Conservation (phyloP, 495 filamentous ascomycete genomes). For the Neurospora intermedia region DNA sequence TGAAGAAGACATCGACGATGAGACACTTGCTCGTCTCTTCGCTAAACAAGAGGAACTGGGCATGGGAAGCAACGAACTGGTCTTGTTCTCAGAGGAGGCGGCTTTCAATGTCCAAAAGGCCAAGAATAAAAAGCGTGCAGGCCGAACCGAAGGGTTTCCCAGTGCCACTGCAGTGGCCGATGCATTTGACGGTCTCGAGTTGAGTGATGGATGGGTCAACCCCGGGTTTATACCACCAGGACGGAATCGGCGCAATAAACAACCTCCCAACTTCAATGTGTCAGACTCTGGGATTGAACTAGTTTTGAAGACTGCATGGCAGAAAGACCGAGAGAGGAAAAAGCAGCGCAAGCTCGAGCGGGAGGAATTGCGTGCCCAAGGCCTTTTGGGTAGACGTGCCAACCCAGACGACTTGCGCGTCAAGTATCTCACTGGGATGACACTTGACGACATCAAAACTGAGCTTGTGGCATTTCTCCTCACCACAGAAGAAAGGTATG, state of each 20-base stretch:
- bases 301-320: conserved; percentile 51
- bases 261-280: conserved; percentile 40
- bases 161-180: conserved; percentile 56
- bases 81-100: conserved; percentile 38
- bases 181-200: conserved; percentile 67
- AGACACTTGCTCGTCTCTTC: conserved; percentile 47
- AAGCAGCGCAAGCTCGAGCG: conserved; percentile 65
- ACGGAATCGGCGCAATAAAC: conserved; percentile 44
- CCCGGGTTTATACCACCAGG: conserved; percentile 43
- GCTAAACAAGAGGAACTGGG: conserved; percentile 59
- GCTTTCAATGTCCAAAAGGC: conserved; percentile 1
- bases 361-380: conserved; percentile 65
- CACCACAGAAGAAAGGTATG: conserved; percentile 52
- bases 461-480: conserved; percentile 66
- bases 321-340: conserved; percentile 75
- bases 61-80: conserved; percentile 43
- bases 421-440: conserved; percentile 67
- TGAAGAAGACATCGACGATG: conserved; percentile 35
- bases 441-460: conserved; percentile 53
- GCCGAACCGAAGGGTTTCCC: conserved; percentile 24
- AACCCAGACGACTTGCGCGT: conserved; percentile 53
- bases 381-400: conserved; percentile 59
- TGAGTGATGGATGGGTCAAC: conserved; percentile 66
- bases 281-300: conserved; percentile 68
- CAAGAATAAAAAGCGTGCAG: neutral